Percentiles rank a stretch among this genome's conserved stretches.
Conservation (phyloP, 805 yeast genomes). For the Candida tammaniensis region DNA sequence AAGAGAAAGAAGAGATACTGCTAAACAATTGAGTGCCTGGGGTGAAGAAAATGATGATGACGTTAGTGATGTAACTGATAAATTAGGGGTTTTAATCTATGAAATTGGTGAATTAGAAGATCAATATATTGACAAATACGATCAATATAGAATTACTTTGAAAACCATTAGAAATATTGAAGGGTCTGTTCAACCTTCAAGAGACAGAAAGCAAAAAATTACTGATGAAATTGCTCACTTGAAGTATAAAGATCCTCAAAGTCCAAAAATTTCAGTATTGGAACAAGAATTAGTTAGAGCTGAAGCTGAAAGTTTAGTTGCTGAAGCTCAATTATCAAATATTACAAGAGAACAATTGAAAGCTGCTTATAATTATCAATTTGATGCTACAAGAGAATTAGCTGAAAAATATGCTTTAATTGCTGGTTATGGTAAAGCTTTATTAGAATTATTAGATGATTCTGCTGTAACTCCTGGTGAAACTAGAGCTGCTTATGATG, state of each 20-base stretch:
- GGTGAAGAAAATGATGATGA: slow-evolving; percentile 87
- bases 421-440: slow-evolving; percentile 88
- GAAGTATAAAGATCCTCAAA: slow-evolving; percentile 82
- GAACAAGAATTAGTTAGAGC: slow-evolving; percentile 91
- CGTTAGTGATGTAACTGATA: slow-evolving; percentile 82
- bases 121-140: slow-evolving; percentile 82
- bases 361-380: slow-evolving; percentile 80
- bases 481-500: slow-evolving; percentile 86
- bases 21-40: slow-evolving; percentile 81
- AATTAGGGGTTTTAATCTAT: slow-evolving; percentile 76
- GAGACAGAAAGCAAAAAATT: slow-evolving; percentile 82
- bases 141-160: slow-evolving; percentile 79
- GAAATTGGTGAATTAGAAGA: slow-evolving; percentile 87
- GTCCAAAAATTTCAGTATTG: slow-evolving; percentile 74
- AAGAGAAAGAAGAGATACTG: slow-evolving; percentile 76
- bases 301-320: slow-evolving; percentile 87
- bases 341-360: slow-evolving; percentile 85
- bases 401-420: slow-evolving; percentile 83
- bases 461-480: slow-evolving; percentile 90
- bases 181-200: slow-evolving; percentile 82
- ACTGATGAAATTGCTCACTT: slow-evolving; percentile 82
- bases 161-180: slow-evolving; percentile 82
- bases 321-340: slow-evolving; percentile 87
- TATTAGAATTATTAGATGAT: slow-evolving; percentile 78
- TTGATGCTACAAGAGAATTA: slow-evolving; percentile 81